Base-by-base conservation (phyloP, 352 stramenopile genomes). In the Phytophthora constricta region DNA sequence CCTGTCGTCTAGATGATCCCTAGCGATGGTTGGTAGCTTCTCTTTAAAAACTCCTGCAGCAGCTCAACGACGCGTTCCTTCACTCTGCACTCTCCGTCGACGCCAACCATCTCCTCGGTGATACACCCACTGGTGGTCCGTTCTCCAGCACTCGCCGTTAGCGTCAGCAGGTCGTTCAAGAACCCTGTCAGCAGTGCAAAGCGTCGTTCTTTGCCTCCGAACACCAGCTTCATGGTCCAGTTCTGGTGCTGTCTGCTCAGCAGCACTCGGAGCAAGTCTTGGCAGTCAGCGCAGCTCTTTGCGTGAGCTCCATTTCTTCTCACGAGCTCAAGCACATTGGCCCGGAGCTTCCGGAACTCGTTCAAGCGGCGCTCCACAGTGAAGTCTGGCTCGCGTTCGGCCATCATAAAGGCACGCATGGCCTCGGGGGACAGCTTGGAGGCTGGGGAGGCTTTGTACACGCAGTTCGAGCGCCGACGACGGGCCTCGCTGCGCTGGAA, bases 371-470 rank as follows among this genome's bases (percentile, higher is more conserved):
- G 69, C 41, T 77, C 69, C 25, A 76, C 62, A n/a, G 53, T 41
- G 63, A 59, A 80, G 57, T 77, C 66, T 16, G 72, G 67, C 50
- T 80, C 68, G 20, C 72, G 72, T 46, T 80, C 72, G 33, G 72
- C 55, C 46, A 71, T 70, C 69, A 77, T 70, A 54, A 75, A 34
- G 3, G 54, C 45, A 34, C 16, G 48, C 57, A 80, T 63, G 28
- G 53, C 61, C 27, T 76, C 42, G 5, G 51, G 48, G 4, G 57
- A 64, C 33, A 73, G 58, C 4, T 67, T 73, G 4, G 48, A 70
- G 14, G 62, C 48, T 5, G 55, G 41, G 5, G 64, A 58, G 17
- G 31, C 46, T 33, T 49, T 59, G 47, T 80, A 77, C 5, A 66
- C 72, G 19, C 45, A 54, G 37, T 77, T 69, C 0, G 72, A 77